phyloP scores from a whole-genome alignment of 257 asterid species.

The Fraxinus anomala region DNA sequence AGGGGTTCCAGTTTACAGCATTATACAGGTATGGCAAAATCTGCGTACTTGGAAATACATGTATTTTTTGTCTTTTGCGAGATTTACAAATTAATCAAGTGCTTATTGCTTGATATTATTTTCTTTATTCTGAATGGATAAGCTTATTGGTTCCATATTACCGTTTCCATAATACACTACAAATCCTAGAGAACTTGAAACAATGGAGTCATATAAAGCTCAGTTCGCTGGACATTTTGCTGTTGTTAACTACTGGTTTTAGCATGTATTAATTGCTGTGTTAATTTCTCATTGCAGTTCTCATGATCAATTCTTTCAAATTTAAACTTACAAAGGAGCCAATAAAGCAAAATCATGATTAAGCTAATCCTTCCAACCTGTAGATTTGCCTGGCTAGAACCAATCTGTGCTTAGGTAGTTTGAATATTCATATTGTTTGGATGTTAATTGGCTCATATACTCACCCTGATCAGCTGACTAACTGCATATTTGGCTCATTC shows the following conservation, averaged over 20 bases:
- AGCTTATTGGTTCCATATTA: slow-evolving; percentile 2
- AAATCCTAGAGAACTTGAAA: not conserved
- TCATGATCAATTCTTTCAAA: slow-evolving; percentile 20
- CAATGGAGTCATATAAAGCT: not conserved
- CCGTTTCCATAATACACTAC: not conserved
- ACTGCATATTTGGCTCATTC: not conserved
- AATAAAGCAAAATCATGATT: slow-evolving; percentile 2
- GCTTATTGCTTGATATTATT: slow-evolving; percentile 16
- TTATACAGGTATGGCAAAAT: slow-evolving; percentile 63
- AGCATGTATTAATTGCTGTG: not conserved
- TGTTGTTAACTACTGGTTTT: slow-evolving; percentile 17
- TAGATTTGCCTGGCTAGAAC: slow-evolving; percentile 9
- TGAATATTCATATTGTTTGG: slow-evolving; percentile 13
- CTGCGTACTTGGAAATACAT: slow-evolving; percentile 1
- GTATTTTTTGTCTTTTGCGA: slow-evolving; percentile 2
- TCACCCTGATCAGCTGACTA: not conserved
- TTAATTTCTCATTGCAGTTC: slow-evolving; percentile 6
- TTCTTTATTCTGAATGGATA: not conserved
- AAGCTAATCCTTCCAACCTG: slow-evolving; percentile 13
- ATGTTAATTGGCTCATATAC: slow-evolving; percentile 14
- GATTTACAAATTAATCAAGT: not conserved
- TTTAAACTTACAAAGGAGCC: slow-evolving; percentile 7
- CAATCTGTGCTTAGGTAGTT: slow-evolving; percentile 22
- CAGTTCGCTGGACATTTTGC: slow-evolving; percentile 9
- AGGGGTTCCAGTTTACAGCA: slow-evolving; percentile 91